A percentile compares a stretch with the other conserved stretches of the same genome.
These are phyloP conservation scores for Drechslera avenae DNA, from an alignment of 2,329 filamentous ascomycete species.

Conservation along the genomic window DNA sequence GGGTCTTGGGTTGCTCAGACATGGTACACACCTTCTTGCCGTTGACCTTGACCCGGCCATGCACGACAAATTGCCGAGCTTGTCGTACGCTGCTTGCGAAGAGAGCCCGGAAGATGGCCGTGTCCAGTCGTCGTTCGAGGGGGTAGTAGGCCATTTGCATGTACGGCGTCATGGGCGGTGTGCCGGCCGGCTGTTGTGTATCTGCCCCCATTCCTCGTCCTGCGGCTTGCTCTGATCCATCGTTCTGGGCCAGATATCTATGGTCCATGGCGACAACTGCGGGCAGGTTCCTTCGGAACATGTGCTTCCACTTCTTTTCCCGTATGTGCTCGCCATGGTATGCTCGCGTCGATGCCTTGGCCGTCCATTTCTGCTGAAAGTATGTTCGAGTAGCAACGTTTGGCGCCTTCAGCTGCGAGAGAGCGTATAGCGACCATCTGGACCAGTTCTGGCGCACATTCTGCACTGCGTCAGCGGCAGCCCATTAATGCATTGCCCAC, in stretches of 20 bases:
- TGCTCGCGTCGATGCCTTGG: conserved; percentile 79
- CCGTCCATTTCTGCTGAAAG: conserved; percentile 98
- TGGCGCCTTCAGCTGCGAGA: conserved; percentile 62
- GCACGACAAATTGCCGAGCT: conserved; percentile 90
- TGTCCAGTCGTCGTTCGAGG: conserved; percentile 86
- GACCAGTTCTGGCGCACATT: conserved; percentile 96
- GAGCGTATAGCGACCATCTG: conserved; percentile 95
- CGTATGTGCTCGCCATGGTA: conserved; percentile 96
- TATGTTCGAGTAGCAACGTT: conserved; percentile 62
- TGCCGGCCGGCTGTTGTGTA: conserved; percentile 17
- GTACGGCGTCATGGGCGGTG: conserved; percentile 71
- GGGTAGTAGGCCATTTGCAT: conserved; percentile 97
- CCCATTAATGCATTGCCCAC: neutral
- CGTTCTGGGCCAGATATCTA: conserved; percentile 74
- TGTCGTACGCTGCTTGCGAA: conserved; percentile 94
- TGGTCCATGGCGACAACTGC: conserved; percentile 87
- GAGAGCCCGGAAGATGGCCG: conserved; percentile 89
- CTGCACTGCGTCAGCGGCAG: conserved; percentile 54
- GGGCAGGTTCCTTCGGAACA: conserved; percentile 82
- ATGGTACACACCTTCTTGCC: conserved; percentile 75
- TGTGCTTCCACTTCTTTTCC: conserved; percentile 91
- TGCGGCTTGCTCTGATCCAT: conserved; percentile 81
- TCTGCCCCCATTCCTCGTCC: conserved; percentile 77
- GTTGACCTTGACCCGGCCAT: conserved; percentile 94
- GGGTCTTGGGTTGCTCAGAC: neutral